phyloP scores from a whole-genome alignment of 768 basidiomycete genomes.

The Mycena kentingensis region DNA sequence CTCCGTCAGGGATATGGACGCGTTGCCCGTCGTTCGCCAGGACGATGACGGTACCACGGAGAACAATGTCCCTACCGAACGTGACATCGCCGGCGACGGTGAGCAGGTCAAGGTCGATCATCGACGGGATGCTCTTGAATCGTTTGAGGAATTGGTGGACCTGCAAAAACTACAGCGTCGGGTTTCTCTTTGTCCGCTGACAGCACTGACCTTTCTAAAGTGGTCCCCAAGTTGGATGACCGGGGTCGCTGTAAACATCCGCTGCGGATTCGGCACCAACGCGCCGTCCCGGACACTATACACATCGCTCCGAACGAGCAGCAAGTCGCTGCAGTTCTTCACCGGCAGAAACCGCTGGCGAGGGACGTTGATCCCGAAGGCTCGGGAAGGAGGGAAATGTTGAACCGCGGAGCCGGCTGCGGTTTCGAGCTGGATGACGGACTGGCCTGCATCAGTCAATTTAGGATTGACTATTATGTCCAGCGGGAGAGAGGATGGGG shows the following conservation, averaged over 20 bases:
- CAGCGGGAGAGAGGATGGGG: slow-evolving; percentile 59
- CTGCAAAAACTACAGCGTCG: slow-evolving; percentile 32
- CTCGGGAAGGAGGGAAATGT: slow-evolving; percentile 68
- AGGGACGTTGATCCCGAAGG: slow-evolving; percentile 93
- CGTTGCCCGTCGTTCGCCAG: slow-evolving; percentile 78
- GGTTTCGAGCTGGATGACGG: slow-evolving; percentile 83
- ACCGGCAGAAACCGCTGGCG: slow-evolving; percentile 92
- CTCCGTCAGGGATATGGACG: slow-evolving; percentile 77
- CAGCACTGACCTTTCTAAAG: slow-evolving; percentile 81
- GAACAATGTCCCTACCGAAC: slow-evolving; percentile 84
- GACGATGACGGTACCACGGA: slow-evolving; percentile 87
- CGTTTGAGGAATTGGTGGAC: slow-evolving; percentile 90
- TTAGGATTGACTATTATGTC: slow-evolving; percentile 83
- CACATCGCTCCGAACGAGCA: slow-evolving; percentile 89
- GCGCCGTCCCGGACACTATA: slow-evolving; percentile 89
- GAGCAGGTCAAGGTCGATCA: slow-evolving; percentile 90
- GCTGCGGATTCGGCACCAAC: slow-evolving; percentile 76
- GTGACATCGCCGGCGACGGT: slow-evolving; percentile 91
- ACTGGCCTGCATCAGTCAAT: slow-evolving; percentile 65
- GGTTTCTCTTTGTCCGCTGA: neutral
- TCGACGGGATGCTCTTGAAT: slow-evolving; percentile 92
- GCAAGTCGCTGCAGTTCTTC: slow-evolving; percentile 83
- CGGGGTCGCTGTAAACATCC: slow-evolving; percentile 89
- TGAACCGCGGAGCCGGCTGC: slow-evolving; percentile 93
- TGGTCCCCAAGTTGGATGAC: slow-evolving; percentile 96